Evolutionary conservation across 768 basidiomycete species (phyloP), one percentile per base, ranked within the genome.

Genomic region (Nidularia pulvinata): DNA sequence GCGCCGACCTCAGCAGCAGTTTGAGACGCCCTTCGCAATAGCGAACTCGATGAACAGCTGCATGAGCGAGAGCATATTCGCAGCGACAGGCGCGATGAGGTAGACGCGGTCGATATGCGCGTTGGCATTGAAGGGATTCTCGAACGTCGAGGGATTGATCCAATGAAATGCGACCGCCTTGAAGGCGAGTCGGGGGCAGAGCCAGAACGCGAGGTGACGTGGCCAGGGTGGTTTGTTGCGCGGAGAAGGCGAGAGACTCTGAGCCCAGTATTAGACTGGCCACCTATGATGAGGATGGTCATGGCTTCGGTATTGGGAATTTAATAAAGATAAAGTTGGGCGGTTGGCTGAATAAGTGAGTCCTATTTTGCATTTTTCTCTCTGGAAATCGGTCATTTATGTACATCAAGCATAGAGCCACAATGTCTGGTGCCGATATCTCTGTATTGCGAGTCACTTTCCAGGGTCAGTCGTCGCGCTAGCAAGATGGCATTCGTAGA

Each of bases 101-200:
- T 74, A 73, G 4, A 73, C 57, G 25, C 64, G 57, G 36, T 70
- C 64, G 54, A 71, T 68, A 9, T 51, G 49, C 2, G 58, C 10
- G 43, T 60, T 63, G 34, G 56, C 45, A 0, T 63, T 56, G 60
- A 73, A 74, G 2, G 71, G 68, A 45, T 67, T 67, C 7, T 61
- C 55, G 54, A 62, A 70, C 5, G 72, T 72, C 6, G 57, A 49
- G 1, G 63, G 49, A 48, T 77, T 66, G 34, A 60, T 56, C 74
- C 75, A 75, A 52, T 76, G 68, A 42, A 76, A 73, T 33, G 51
- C 57, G 34, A 69, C 68, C 10, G 62, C 64, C 30, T 54, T 62
- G 53, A 62, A 67, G 4, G n/a, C 4, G 63, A 69, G 9, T 32
- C 55, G 13, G 65, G 65, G 14, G 55, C 61, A 10, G 37, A 48